A percentile compares a stretch with the other conserved stretches of the same genome.
phyloP scores from a whole-genome alignment of 179 eudicot genomes.

The Nepenthes alata region DNA sequence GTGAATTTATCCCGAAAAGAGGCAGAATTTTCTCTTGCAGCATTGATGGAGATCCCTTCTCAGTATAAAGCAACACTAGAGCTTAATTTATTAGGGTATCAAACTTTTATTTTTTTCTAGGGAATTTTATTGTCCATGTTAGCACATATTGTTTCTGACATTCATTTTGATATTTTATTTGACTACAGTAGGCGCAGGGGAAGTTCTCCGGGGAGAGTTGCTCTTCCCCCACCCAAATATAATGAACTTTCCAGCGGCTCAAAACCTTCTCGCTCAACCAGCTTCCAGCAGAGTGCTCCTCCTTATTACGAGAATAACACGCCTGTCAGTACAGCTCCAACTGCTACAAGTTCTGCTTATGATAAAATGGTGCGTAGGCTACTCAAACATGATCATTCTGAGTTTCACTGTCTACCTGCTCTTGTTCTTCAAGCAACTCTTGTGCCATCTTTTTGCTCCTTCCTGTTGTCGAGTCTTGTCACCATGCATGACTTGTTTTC shows the following conservation, averaged over 20 bases:
- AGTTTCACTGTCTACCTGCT: background rate
- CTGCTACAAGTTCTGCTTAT: constrained; percentile 31
- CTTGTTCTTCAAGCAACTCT: background rate
- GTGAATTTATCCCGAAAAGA: constrained; percentile 8
- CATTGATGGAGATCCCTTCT: constrained; percentile 14
- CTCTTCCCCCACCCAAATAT: constrained; percentile 49
- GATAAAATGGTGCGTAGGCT: constrained; percentile 36
- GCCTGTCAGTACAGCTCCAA: constrained; percentile 20
- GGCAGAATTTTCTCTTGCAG: constrained; percentile 13
- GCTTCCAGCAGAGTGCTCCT: constrained; percentile 17
- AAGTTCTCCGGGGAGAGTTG: constrained; percentile 27
- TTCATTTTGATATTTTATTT: constrained; percentile 12
- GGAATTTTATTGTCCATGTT: background rate
- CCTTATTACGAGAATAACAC: constrained; percentile 11
- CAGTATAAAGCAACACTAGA: constrained; percentile 12
- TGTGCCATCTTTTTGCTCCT: background rate
- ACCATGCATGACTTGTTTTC: too few species aligned
- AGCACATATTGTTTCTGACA: background rate
- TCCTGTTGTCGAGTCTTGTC: too few species aligned
- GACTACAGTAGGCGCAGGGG: constrained; percentile 36
- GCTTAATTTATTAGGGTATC: constrained; percentile 9
- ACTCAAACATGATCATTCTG: background rate
- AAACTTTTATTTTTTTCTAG: background rate
- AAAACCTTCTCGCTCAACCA: constrained; percentile 18
- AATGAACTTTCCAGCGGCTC: constrained; percentile 18